Conservation (phyloP, 345 rosid genomes). For the Trapa bicornis region DNA sequence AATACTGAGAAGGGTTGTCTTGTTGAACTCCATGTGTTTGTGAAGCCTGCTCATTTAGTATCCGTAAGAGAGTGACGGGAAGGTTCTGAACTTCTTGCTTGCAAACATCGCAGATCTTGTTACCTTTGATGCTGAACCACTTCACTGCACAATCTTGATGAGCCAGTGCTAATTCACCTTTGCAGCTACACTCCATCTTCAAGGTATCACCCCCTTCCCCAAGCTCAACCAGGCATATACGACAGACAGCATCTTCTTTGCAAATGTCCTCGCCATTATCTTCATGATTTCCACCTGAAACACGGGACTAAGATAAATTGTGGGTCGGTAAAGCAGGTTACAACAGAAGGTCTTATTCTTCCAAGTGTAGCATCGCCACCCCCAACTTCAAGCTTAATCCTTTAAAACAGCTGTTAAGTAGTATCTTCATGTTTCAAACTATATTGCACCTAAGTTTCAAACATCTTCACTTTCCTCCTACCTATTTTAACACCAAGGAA, state of each 20-base stretch:
- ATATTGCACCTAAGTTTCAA: background rate
- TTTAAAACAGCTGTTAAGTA: background rate
- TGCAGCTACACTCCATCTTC: constrained; percentile 98
- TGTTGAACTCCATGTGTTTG: constrained; percentile 23
- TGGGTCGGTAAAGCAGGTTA: constrained; percentile 23
- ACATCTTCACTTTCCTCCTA: background rate
- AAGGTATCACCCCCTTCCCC: constrained; percentile 81
- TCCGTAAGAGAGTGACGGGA: constrained; percentile 82
- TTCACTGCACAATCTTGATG: constrained; percentile 85
- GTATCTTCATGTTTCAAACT: background rate
- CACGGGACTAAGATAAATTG: constrained; percentile 55
- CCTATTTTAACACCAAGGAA: background rate
- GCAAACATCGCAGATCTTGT: constrained; percentile 90
- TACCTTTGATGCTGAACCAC: constrained; percentile 98
- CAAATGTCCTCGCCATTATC: constrained; percentile 70
- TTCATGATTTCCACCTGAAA: constrained; percentile 48
- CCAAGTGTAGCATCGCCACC: background rate
- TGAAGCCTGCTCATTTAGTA: constrained; percentile 39
- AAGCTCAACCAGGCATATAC: constrained; percentile 75
- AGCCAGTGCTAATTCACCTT: constrained; percentile 80
- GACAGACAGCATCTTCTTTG: constrained; percentile 87
- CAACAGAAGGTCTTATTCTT: constrained; percentile 3
- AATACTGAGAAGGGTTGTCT: constrained; percentile 26
- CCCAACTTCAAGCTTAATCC: background rate
- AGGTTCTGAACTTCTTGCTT: constrained; percentile 85